Evolutionary conservation across 176 grass and related monocot species (phyloP).

Genomic region (Saccharum spontaneum): DNA sequence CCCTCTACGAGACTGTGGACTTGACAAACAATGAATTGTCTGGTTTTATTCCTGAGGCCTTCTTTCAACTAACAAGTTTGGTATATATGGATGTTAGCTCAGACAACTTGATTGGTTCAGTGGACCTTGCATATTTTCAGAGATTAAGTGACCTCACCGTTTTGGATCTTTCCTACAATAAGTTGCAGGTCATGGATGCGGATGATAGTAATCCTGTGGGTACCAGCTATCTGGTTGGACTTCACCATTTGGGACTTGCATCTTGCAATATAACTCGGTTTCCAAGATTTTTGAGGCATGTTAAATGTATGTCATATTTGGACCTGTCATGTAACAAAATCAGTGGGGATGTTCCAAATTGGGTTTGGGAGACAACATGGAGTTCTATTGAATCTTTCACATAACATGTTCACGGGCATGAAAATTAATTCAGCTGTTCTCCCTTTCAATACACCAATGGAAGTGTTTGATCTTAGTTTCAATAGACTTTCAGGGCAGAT

Average conservation of each 20-base stretch:
- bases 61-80: too few relatives aligned
- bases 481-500: neutral
- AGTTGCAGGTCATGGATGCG: too few relatives aligned
- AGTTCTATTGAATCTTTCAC: conserved; percentile 3
- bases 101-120: too few relatives aligned
- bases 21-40: too few relatives aligned
- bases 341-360: conserved; percentile 30
- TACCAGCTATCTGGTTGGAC: neutral
- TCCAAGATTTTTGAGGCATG: neutral
- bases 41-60: too few relatives aligned
- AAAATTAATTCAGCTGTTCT: neutral
- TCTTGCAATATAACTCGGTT: conserved; percentile 27
- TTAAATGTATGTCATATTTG: neutral
- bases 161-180: too few relatives aligned
- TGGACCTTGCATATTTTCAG: too few relatives aligned
- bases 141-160: too few relatives aligned
- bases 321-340: conserved; percentile 41
- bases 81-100: too few relatives aligned
- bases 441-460: accelerated
- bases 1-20: too few relatives aligned
- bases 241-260: neutral
- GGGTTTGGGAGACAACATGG: conserved; percentile 28
- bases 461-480: conserved; percentile 13
- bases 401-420: neutral
- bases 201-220: too few relatives aligned